Percentiles rank a stretch among this genome's conserved stretches.
Evolutionary conservation across 768 basidiomycete species (phyloP).

Genomic region (Russula foetens): DNA sequence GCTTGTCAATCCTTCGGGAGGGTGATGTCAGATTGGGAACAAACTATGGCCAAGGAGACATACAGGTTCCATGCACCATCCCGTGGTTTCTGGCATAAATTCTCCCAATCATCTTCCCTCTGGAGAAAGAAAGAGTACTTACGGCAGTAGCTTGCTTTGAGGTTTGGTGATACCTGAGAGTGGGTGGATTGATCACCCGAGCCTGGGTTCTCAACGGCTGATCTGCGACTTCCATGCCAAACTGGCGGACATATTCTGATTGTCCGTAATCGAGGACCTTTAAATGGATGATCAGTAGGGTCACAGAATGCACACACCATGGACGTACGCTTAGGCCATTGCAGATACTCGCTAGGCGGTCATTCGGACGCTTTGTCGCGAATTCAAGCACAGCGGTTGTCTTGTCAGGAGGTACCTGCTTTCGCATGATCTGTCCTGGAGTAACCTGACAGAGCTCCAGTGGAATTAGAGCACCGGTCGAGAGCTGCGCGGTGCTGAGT

Average conservation of each 20-base stretch:
- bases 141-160: conserved; percentile 53
- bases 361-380: conserved; percentile 52
- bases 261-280: conserved; percentile 41
- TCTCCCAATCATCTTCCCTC: not conserved
- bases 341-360: conserved; percentile 47
- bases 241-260: conserved; percentile 54
- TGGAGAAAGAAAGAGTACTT: conserved; percentile 23
- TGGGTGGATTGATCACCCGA: conserved; percentile 56
- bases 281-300: not conserved
- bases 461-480: conserved; percentile 53
- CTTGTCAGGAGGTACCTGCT: conserved; percentile 61
- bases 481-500: conserved; percentile 37
- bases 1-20: conserved; percentile 56
- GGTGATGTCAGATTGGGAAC: not conserved
- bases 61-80: conserved; percentile 80
- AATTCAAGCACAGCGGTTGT: conserved; percentile 57
- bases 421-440: conserved; percentile 62
- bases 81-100: conserved; percentile 38
- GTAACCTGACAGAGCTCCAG: conserved; percentile 59
- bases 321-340: conserved; percentile 42
- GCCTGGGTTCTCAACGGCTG: conserved; percentile 53
- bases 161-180: conserved; percentile 52
- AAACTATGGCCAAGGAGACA: conserved; percentile 9
- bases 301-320: not conserved
- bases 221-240: conserved; percentile 54